Conservation (phyloP, 2,329 filamentous ascomycete species). For the Septoria petroselini region DNA sequence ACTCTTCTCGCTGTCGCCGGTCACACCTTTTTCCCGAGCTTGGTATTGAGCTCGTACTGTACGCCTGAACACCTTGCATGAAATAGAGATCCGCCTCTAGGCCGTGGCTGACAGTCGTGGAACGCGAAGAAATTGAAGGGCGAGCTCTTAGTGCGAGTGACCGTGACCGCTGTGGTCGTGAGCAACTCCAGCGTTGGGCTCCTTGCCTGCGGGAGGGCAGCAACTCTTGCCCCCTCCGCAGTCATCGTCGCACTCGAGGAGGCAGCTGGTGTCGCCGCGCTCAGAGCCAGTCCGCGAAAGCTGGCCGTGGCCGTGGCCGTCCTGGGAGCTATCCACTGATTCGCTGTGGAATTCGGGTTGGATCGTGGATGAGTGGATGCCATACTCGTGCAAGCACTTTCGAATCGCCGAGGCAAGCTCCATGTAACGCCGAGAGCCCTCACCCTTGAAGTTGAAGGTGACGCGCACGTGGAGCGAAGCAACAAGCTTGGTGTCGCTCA, state of each 20-base stretch:
- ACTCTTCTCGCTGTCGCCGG: no score
- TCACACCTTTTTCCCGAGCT: no score
- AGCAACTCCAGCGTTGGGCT: slow-evolving; percentile 13
- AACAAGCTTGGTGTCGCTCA: slow-evolving; percentile 90
- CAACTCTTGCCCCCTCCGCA: slow-evolving; percentile 45
- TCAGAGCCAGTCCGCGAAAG: slow-evolving; percentile 27
- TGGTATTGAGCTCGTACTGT: no score
- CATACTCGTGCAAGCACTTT: slow-evolving; percentile 87
- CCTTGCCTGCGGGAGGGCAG: slow-evolving; percentile 36
- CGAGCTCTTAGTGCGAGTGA: slow-evolving; percentile 19
- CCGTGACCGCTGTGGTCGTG: slow-evolving; percentile 25
- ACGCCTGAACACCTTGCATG: no score
- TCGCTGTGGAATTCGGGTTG: slow-evolving; percentile 73
- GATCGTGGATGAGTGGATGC: slow-evolving; percentile 95
- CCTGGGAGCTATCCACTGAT: slow-evolving; percentile 38
- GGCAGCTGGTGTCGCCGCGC: slow-evolving; percentile 40
- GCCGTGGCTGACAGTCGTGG: no score
- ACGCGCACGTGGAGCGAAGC: slow-evolving; percentile 93
- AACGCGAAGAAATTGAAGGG: no score
- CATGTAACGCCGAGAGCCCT: slow-evolving; percentile 79
- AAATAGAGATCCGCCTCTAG: no score
- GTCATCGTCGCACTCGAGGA: slow-evolving; percentile 46
- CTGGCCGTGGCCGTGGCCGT: slow-evolving; percentile 31
- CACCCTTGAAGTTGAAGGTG: slow-evolving; percentile 80
- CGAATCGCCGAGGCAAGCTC: slow-evolving; percentile 76